A percentile compares a stretch with the other conserved stretches of the same genome.
These are phyloP conservation scores for Dittrichia graveolens DNA, from an alignment of 129 eudicot genomes.

Conservation along the genomic window DNA sequence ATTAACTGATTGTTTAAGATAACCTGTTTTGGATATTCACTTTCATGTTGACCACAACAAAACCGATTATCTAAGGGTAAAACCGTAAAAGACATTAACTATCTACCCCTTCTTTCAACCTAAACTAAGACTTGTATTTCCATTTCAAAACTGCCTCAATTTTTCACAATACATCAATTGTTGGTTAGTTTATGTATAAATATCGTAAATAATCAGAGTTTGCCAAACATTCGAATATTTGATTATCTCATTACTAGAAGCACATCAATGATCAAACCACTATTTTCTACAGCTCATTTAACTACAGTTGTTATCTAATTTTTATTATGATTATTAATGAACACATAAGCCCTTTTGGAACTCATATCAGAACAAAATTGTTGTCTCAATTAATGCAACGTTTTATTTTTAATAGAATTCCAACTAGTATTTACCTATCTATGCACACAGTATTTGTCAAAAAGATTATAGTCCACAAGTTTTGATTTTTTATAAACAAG, in stretches of 20 bases:
- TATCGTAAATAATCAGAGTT: neutral
- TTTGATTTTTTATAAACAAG: neutral
- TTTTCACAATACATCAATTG: neutral
- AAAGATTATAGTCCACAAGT: neutral
- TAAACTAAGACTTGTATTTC: constrained; percentile 3
- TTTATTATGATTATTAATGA: neutral
- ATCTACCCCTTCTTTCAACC: neutral
- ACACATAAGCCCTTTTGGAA: neutral
- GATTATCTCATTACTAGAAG: neutral
- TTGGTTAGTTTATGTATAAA: neutral
- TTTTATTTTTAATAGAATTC: neutral
- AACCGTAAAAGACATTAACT: neutral
- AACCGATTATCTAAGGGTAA: no score
- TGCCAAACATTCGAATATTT: neutral
- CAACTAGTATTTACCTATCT: constrained; percentile 10
- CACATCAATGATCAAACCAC: neutral
- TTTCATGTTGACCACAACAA: no score
- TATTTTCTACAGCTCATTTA: neutral
- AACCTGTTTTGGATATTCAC: no score
- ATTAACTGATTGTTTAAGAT: no score
- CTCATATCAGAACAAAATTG: neutral
- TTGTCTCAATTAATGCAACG: neutral
- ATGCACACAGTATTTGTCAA: neutral
- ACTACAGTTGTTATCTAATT: neutral
- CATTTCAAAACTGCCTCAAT: neutral